A percentile compares a stretch with the other conserved stretches of the same genome.
Evolutionary conservation across 768 basidiomycete species (phyloP).

Genomic region (Tephrocybe rancida): DNA sequence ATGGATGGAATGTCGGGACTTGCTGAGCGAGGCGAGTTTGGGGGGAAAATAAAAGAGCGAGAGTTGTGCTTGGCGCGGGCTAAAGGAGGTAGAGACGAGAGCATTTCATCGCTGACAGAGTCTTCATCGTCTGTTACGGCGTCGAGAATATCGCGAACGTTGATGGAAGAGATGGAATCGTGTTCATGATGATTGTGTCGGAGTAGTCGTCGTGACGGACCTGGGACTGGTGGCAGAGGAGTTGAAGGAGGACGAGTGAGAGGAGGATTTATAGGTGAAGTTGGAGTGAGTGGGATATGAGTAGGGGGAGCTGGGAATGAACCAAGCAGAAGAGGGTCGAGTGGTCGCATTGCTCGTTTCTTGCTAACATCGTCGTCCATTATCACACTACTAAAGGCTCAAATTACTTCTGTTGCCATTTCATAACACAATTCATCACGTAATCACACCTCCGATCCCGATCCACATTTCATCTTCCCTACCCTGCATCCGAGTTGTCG

Average conservation of each 20-base stretch:
- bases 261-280: conserved; percentile 46
- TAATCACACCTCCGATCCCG: no score
- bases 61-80: not conserved
- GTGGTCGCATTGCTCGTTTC: conserved; percentile 8
- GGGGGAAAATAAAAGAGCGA: not conserved
- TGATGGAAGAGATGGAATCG: conserved; percentile 36
- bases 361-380: no score
- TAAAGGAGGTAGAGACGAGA: conserved; percentile 3
- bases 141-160: conserved; percentile 31
- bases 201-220: conserved; percentile 59
- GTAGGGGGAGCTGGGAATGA: conserved; percentile 45
- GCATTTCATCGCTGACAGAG: conserved; percentile 2
- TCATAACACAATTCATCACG: no score
- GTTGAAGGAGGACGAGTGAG: conserved; percentile 57
- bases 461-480: no score
- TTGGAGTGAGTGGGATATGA: conserved; percentile 37
- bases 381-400: no score
- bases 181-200: no score
- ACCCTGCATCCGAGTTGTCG: no score
- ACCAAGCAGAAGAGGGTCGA: conserved; percentile 31
- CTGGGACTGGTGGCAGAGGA: conserved; percentile 70
- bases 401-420: no score
- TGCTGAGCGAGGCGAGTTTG: not conserved
- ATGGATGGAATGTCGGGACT: conserved; percentile 29
- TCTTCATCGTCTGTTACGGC: conserved; percentile 22